Conservation (phyloP, 108 stramenopile species). For the Pseudonitzschia multiseries region DNA sequence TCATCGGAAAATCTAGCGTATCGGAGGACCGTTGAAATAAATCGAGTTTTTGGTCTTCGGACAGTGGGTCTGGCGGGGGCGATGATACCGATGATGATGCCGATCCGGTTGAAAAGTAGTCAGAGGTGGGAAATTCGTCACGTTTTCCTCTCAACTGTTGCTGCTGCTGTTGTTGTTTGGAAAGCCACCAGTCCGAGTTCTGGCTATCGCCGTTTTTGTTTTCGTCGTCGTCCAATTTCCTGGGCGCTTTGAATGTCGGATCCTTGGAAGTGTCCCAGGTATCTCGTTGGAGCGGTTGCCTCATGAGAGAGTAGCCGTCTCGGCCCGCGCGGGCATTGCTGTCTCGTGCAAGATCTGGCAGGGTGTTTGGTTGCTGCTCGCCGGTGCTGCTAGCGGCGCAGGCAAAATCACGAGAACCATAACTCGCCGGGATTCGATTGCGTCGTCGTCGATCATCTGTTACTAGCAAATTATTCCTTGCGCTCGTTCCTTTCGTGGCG, state of each 20-base stretch:
- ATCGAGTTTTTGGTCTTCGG: constrained; percentile 45
- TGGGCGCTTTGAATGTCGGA: constrained; percentile 62
- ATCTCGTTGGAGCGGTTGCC: constrained; percentile 55
- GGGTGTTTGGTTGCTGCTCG: neutral
- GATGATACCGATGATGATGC: constrained; percentile 3
- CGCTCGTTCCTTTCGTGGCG: neutral
- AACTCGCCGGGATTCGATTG: neutral
- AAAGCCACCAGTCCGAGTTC: constrained; percentile 30
- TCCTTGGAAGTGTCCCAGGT: constrained; percentile 63
- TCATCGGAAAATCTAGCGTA: constrained; percentile 68
- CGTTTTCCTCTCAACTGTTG: neutral
- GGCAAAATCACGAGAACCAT: neutral
- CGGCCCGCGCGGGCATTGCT: constrained; percentile 54
- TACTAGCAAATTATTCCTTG: no score
- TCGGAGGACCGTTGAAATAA: constrained; percentile 66
- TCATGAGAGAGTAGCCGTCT: constrained; percentile 69
- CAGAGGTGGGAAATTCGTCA: neutral
- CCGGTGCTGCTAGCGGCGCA: neutral
- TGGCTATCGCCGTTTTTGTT: constrained; percentile 5
- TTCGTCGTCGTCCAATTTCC: constrained; percentile 37
- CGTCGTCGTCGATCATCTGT: no score
- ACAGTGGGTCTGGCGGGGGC: neutral
- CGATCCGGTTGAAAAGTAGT: neutral
- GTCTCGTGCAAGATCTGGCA: neutral
- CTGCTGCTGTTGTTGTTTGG: constrained; percentile 22